Evolutionary conservation across 257 asterid species (phyloP).

Genomic region (Solanum medicagineum): DNA sequence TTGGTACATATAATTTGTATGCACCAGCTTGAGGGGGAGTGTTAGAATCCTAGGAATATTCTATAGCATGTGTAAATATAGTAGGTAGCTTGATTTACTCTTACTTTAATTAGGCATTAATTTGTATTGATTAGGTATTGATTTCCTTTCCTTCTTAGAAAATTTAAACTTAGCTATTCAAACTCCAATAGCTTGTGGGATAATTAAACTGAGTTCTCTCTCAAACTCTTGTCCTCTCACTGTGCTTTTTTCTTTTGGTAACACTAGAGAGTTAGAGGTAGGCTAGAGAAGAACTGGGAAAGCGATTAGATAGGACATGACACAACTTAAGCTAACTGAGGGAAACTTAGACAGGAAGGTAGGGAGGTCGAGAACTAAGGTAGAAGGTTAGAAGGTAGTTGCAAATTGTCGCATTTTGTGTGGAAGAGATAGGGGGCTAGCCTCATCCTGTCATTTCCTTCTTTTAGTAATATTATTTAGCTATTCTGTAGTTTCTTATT

Average conservation of each 20-base stretch:
- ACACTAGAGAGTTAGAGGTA: background rate
- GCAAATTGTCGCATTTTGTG: background rate
- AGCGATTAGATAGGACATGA: background rate
- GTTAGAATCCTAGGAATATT: too few species aligned
- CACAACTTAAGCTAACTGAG: background rate
- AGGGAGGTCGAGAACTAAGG: background rate
- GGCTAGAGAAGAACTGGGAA: background rate
- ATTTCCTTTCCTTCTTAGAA: too few species aligned
- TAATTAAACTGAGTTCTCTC: too few species aligned
- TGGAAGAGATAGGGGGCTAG: background rate
- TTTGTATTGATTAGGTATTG: too few species aligned
- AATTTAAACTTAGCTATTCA: too few species aligned
- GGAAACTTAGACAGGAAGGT: background rate
- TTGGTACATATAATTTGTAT: too few species aligned
- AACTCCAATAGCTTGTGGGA: too few species aligned
- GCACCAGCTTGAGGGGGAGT: too few species aligned
- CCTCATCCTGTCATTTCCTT: background rate
- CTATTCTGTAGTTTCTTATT: background rate
- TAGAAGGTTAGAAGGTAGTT: background rate
- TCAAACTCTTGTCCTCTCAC: too few species aligned
- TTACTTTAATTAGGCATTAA: too few species aligned
- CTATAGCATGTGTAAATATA: too few species aligned
- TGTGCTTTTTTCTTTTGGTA: background rate
- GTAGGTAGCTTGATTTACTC: too few species aligned
- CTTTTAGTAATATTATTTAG: background rate